A percentile compares a stretch with the other conserved stretches of the same genome.
phyloP scores from a whole-genome alignment of 2,329 filamentous ascomycete genomes.

The Gnomoniopsis smithogilvyi region DNA sequence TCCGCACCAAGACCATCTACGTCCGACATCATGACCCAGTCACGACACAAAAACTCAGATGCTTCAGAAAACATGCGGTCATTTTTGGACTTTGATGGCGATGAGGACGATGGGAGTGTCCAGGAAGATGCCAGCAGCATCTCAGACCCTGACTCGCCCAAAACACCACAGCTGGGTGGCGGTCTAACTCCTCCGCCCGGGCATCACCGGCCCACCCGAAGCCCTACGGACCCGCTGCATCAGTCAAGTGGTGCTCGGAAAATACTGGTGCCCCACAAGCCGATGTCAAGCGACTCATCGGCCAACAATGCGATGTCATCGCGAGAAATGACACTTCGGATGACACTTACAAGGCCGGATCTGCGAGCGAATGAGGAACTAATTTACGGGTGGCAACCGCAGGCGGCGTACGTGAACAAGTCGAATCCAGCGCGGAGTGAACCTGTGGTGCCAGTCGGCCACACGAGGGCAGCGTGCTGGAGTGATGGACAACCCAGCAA shows the following conservation, averaged over 20 bases:
- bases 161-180: slow-evolving; percentile 49
- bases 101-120: slow-evolving; percentile 26
- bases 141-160: slow-evolving; percentile 57
- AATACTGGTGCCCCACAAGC: slow-evolving; percentile 2
- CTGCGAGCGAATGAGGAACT: slow-evolving; percentile 72
- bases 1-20: slow-evolving; percentile 29
- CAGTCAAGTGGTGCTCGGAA: slow-evolving; percentile 3
- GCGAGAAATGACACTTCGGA: slow-evolving; percentile 91
- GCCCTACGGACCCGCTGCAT: slow-evolving; percentile 25
- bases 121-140: slow-evolving; percentile 54
- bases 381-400: slow-evolving; percentile 66
- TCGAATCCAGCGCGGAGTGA: slow-evolving; percentile 25
- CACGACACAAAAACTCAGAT: slow-evolving; percentile 26
- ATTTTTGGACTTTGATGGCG: slow-evolving; percentile 49
- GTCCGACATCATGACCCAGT: slow-evolving; percentile 21
- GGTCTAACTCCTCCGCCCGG: slow-evolving; percentile 21
- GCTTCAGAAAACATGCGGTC: slow-evolving; percentile 52
- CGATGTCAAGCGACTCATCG: slow-evolving; percentile 37
- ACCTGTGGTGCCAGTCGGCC: slow-evolving; percentile 28
- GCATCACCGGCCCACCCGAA: slow-evolving; percentile 26
- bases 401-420: slow-evolving; percentile 30
- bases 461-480: slow-evolving; percentile 27
- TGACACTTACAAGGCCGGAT: slow-evolving; percentile 91
- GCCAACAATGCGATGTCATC: slow-evolving; percentile 54
- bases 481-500: slow-evolving; percentile 38